Conservation (phyloP, 768 basidiomycete species). For the Lactifluus echinatus region DNA sequence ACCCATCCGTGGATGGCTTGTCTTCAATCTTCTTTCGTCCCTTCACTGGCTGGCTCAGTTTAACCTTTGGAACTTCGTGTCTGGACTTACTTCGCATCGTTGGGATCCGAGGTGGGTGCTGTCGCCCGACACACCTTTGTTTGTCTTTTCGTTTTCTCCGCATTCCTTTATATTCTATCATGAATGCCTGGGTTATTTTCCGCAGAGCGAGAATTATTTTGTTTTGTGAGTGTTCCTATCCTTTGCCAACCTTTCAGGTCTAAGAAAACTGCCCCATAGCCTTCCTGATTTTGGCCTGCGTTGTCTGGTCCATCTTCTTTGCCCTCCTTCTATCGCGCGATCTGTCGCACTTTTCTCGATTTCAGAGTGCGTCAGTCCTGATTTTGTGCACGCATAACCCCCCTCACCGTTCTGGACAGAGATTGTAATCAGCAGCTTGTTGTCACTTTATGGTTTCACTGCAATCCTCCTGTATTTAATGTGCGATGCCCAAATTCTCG, state of each 20-base stretch:
- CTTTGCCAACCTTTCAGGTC: background rate
- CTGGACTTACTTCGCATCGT: background rate
- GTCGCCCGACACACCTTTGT: background rate
- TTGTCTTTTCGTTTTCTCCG: background rate
- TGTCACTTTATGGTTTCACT: conserved; percentile 8
- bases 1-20: too few relatives aligned
- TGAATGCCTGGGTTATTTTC: conserved; percentile 17
- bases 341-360: background rate
- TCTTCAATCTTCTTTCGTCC: conserved; percentile 1
- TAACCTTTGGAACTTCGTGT: background rate
- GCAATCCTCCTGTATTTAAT: conserved; percentile 17
- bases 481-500: background rate
- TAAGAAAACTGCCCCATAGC: background rate
- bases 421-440: background rate
- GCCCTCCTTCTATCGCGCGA: background rate
- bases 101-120: background rate
- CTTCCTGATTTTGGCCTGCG: background rate
- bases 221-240: conserved; percentile 5
- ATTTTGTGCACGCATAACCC: background rate
- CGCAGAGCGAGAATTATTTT: conserved; percentile 15
- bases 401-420: conserved; percentile 1
- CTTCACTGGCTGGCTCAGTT: conserved; percentile 17
- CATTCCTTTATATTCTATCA: background rate
- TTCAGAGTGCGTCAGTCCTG: conserved; percentile 9
- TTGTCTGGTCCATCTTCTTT: conserved; percentile 10